phyloP scores from a whole-genome alignment of 352 stramenopile genomes.

The Phytophthora cactorum region DNA sequence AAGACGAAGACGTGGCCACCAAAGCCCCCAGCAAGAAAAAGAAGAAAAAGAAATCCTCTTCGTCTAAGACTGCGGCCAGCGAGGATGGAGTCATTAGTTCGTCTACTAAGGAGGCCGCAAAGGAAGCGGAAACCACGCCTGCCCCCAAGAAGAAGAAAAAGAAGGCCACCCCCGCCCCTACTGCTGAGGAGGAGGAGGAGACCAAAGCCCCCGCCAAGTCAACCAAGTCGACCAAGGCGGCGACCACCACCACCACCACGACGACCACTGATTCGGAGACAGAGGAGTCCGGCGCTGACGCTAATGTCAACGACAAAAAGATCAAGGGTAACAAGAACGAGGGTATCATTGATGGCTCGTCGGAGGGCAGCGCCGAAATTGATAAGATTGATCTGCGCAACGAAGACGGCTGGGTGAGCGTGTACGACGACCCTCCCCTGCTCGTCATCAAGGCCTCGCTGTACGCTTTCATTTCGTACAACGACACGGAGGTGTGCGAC shows the following conservation, averaged over 20 bases:
- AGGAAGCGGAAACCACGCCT: conserved; percentile 49
- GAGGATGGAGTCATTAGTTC: conserved; percentile 4
- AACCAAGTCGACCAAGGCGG: conserved; percentile 20
- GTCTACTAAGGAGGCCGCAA: conserved; percentile 46
- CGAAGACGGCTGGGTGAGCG: conserved; percentile 75
- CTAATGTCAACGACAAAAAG: conserved; percentile 63
- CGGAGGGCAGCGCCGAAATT: conserved; percentile 80
- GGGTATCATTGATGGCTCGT: conserved; percentile 79
- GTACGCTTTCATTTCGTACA: conserved; percentile 89
- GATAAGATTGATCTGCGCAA: conserved; percentile 86
- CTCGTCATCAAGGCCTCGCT: conserved; percentile 87
- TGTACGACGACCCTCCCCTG: conserved; percentile 81
- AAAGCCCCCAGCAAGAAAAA: conserved; percentile 51
- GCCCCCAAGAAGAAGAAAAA: conserved; percentile 37
- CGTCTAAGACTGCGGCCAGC: background rate
- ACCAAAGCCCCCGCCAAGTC: conserved; percentile 7
- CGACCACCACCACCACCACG: conserved; percentile 2
- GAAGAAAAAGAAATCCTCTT: conserved; percentile 32
- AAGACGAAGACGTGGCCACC: conserved; percentile 16
- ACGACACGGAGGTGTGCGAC: conserved; percentile 81
- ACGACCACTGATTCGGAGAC: conserved; percentile 9
- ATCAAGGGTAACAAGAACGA: conserved; percentile 78
- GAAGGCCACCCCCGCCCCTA: conserved; percentile 19
- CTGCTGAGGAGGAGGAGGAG: conserved; percentile 13
- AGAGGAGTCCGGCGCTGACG: conserved; percentile 15